Base-by-base conservation (phyloP, 2,329 filamentous ascomycete species). In the Colletotrichum sp. region DNA sequence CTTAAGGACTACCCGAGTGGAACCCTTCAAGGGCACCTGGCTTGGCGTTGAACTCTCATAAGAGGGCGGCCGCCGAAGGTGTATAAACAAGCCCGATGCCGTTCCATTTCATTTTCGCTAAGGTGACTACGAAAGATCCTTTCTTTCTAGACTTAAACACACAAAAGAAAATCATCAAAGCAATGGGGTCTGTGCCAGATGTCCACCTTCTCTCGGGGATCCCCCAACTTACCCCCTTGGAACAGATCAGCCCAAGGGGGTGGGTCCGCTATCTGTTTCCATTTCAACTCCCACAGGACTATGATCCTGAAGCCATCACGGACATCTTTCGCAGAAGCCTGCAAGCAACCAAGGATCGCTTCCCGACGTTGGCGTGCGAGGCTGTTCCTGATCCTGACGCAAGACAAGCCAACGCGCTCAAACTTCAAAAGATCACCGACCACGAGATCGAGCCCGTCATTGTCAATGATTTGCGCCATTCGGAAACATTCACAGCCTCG, bases 391-490 rank as follows among this genome's bases (percentile, higher is more conserved):
- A 62, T 2, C 18, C 59, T 13, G 30, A 36, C 18, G 77, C 80
- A 3, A 82, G 79, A 28, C 83, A 84, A 72, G 80, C 77, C 16
- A 83, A 84, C 4, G 81, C 82, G 8, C 34, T 84, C 68, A 85
- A 82, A 63, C 76, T 84, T 26, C 78, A 81, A 12, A 82, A 79
- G 57, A 77, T 81, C 12, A 77, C 79, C 26, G 64, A 80, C 13
- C 26, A 59, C 48, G 77, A 80, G 24, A 78, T 78, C 32, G 79
- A 82, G 48, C 79, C 78, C 10, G 78, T 83, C 63, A 78, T 64
- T 12, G 74, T 75, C 68, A 82, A 82, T 32, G 81, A 83, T 57
- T 67, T 83, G 9, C 79, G 79, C 22, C 72, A 73, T 8, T 74
- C 80, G 0, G 76, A 71, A 1, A 76, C 75, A 8, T 83, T 80